Evolutionary conservation across 23 red algal genomes (phyloP), one percentile per base, ranked within the genome.

Genomic region (Gracilaria gracilis): DNA sequence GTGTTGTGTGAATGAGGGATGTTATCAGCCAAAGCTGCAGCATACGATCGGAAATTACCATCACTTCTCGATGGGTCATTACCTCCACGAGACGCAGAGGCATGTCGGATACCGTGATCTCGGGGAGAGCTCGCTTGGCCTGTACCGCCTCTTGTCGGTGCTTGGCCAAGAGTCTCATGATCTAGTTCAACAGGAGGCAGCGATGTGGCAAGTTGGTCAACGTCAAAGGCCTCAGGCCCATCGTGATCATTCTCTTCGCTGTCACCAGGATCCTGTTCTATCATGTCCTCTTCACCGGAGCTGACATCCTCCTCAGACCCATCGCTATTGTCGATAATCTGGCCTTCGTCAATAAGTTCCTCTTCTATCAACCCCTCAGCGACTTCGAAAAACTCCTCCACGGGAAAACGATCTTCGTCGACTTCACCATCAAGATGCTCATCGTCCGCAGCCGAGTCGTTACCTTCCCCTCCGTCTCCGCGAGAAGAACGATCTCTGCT

Each of bases 101-200:
- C 70, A 27, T 65, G 87, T 23, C 55, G 73, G 70, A n/a, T 39
- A 38, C 53, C 57, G 11, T 70, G 75, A 21, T 59, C 53, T 46
- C 57, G 87, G 16, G 74, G 87, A 32, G 57, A 54, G 51, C 53
- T 76, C 2, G 75, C 28, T 46, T 48, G 50, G 38, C 80, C 90
- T 25, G 53, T 21, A 29, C 36, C 67, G 32, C 31, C 23, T 53
- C 78, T 33, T 74, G 79, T 48, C 0, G 78, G 89, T 9, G 78
- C 64, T 78, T 84, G 81, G 17, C 71, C 83, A 32, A 94, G 73
- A 51, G 82, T 69, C 35, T 94, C 92, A 75, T 81, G 92, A 72
- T 94, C 82, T 42, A 94, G 83, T 37, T 94, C 92, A 21, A 96
- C 73, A 28, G 95, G 81, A 66, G 95, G 95, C 23, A 96, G 49